Conservation (phyloP, 2,329 filamentous ascomycete genomes). For the Xylaria sp. region DNA sequence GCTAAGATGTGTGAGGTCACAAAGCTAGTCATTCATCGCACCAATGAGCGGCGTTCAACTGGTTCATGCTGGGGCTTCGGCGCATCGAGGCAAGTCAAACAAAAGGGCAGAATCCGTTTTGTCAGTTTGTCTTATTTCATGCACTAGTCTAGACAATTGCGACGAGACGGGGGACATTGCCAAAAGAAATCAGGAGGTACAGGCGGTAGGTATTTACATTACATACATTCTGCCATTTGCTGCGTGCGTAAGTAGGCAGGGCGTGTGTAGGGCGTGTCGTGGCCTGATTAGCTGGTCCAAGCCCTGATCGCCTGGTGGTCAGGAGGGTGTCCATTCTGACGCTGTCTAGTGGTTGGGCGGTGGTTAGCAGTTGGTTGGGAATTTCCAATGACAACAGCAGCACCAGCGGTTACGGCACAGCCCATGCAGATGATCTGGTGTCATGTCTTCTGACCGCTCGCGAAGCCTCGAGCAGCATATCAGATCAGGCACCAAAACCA, state of each 20-base stretch:
- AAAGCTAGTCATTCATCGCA: neutral
- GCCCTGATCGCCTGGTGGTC: conserved; percentile 30
- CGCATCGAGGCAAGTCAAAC: conserved; percentile 13
- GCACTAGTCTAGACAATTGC: conserved; percentile 12
- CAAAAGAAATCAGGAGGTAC: conserved; percentile 30
- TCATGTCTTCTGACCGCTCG: conserved; percentile 26
- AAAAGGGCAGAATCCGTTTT: conserved; percentile 13
- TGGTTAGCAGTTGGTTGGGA: neutral
- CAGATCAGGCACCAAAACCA: conserved; percentile 26
- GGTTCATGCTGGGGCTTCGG: conserved; percentile 12
- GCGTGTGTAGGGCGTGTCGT: conserved; percentile 40
- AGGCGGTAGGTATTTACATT: neutral
- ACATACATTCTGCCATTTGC: neutral
- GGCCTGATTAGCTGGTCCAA: conserved; percentile 37
- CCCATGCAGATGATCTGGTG: conserved; percentile 16
- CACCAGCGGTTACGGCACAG: neutral
- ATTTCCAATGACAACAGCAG: neutral
- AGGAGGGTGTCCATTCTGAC: neutral
- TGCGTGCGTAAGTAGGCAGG: conserved; percentile 16
- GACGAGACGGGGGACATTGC: conserved; percentile 2
- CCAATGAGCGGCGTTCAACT: conserved; percentile 5
- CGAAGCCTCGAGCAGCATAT: neutral
- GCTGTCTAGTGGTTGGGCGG: neutral
- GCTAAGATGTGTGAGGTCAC: no score
- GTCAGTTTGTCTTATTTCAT: conserved; percentile 21